These are phyloP conservation scores for Rhodotorula sp. DNA, from an alignment of 1,284 basidiomycete species.

Conservation along the genomic window DNA sequence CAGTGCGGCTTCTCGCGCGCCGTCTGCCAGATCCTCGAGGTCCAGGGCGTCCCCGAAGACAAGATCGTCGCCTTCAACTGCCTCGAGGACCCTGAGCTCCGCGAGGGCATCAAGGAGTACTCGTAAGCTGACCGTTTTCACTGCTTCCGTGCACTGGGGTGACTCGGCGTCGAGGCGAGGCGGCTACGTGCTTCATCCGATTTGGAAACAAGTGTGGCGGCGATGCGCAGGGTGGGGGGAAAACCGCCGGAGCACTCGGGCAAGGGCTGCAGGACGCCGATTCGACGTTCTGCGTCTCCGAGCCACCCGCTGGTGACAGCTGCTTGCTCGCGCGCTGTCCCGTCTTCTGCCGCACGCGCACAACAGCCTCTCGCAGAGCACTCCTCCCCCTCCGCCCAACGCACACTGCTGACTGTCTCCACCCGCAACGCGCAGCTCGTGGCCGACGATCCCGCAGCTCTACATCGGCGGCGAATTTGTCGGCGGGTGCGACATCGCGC, in stretches of 20 bases:
- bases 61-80: conserved; percentile 79
- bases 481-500: conserved; percentile 92
- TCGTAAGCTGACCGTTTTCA: conserved; percentile 64
- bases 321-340: not conserved
- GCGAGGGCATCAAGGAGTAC: conserved; percentile 89
- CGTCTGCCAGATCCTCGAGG: conserved; percentile 83
- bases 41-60: conserved; percentile 77
- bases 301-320: too few relatives aligned
- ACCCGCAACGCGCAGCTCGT: conserved; percentile 63
- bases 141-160: not conserved
- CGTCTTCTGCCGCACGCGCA: not conserved
- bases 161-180: too few relatives aligned
- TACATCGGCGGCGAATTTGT: conserved; percentile 94
- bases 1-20: conserved; percentile 90
- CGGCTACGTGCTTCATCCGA: too few relatives aligned
- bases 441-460: conserved; percentile 97
- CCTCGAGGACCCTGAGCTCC: conserved; percentile 78
- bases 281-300: too few relatives aligned
- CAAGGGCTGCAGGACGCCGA: too few relatives aligned
- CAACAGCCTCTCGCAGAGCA: not conserved
- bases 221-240: too few relatives aligned
- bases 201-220: too few relatives aligned
- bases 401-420: conserved; percentile 27
- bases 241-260: too few relatives aligned
- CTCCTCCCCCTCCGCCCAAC: conserved; percentile 1